Evolutionary conservation across 1,284 basidiomycete genomes (phyloP).

Genomic region (Laetiporus sulphureus): DNA sequence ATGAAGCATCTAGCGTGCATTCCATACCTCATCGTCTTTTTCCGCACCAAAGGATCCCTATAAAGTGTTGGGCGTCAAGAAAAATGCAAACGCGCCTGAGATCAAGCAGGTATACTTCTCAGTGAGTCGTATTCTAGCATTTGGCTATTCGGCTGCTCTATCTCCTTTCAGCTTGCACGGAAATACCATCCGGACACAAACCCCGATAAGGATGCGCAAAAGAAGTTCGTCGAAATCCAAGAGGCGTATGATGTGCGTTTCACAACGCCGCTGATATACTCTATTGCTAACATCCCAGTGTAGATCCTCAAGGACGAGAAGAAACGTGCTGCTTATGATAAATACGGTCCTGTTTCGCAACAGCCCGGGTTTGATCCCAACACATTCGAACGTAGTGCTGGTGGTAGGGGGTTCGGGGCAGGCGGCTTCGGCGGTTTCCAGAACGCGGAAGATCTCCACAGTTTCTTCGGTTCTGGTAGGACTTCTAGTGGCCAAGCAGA

Average conservation of each 20-base stretch:
- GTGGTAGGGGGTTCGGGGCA: constrained; percentile 37
- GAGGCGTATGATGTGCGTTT: constrained; percentile 88
- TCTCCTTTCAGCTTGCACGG: constrained; percentile 73
- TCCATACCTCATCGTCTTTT: constrained; percentile 63
- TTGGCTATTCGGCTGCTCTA: constrained; percentile 1
- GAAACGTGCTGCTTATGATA: constrained; percentile 90
- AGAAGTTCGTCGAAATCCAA: constrained; percentile 96
- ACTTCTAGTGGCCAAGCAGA: constrained; percentile 50
- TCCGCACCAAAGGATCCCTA: constrained; percentile 86
- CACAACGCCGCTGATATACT: constrained; percentile 8
- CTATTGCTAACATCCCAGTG: constrained; percentile 6
- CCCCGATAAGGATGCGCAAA: constrained; percentile 86
- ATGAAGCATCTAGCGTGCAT: constrained; percentile 47
- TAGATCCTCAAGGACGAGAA: constrained; percentile 91
- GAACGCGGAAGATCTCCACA: constrained; percentile 16
- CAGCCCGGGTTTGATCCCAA: constrained; percentile 92
- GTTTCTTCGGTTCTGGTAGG: constrained; percentile 49
- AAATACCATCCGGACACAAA: constrained; percentile 99
- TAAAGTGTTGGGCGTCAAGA: constrained; percentile 80
- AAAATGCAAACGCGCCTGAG: constrained; percentile 79
- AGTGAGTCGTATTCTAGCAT: constrained; percentile 39
- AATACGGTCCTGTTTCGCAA: constrained; percentile 91
- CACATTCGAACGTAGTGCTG: constrained; percentile 62
- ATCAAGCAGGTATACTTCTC: constrained; percentile 98
- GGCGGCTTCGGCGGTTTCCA: constrained; percentile 17